Evolutionary conservation across 164 flowering plant species (phyloP).

Genomic region (Sedum album): DNA sequence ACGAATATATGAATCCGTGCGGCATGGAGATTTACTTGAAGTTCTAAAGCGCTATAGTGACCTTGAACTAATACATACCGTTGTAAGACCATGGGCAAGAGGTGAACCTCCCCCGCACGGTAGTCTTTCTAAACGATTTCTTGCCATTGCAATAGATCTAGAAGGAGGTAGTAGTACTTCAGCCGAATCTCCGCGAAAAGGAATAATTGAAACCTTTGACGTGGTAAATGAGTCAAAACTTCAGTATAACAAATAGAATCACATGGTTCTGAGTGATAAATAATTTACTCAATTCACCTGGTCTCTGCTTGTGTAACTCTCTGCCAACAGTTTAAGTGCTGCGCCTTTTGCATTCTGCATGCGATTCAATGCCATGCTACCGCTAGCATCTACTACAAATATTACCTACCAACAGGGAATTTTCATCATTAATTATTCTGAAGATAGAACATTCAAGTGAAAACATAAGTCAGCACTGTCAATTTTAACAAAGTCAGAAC

Average conservation of each 20-base stretch:
- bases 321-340: constrained; percentile 85
- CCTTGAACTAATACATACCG: constrained; percentile 25
- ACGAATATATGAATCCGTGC: neutral
- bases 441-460: neutral
- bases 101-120: constrained; percentile 99
- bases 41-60: neutral
- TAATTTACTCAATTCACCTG: constrained; percentile 42
- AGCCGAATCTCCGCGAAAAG: constrained; percentile 92
- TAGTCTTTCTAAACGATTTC: constrained; percentile 91
- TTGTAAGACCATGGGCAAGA: constrained; percentile 92
- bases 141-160: constrained; percentile 95
- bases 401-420: constrained; percentile 57
- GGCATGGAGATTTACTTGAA: neutral
- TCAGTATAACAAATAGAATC: neutral
- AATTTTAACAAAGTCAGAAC: neutral
- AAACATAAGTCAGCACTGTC: neutral
- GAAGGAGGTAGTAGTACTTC: constrained; percentile 98
- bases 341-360: constrained; percentile 99
- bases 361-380: constrained; percentile 96
- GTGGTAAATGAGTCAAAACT: neutral
- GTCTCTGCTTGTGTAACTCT: constrained; percentile 97
- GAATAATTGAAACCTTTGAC: constrained; percentile 77
- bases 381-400: constrained; percentile 99
- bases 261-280: neutral
- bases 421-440: constrained; percentile 9